Evolutionary conservation across 164 flowering plant species (phyloP).

Genomic region (Akebia trifoliata): DNA sequence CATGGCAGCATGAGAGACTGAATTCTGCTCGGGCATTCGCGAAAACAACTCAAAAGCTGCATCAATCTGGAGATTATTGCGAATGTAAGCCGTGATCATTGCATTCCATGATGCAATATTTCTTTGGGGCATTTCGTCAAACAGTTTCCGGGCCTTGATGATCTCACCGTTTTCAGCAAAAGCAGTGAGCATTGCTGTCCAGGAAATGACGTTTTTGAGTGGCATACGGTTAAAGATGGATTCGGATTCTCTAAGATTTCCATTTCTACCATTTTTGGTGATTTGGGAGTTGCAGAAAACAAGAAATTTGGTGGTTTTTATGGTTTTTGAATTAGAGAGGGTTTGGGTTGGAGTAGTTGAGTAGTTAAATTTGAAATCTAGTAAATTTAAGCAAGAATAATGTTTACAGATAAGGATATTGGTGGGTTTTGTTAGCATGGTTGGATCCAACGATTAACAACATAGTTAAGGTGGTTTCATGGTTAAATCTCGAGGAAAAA

Average conservation of each 20-base stretch:
- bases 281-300: conserved; percentile 10
- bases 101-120: conserved; percentile 11
- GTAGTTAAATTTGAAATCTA: not conserved
- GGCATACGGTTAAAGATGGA: conserved; percentile 9
- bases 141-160: not conserved
- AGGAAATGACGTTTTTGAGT: conserved; percentile 5
- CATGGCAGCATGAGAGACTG: conserved; percentile 4
- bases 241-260: conserved; percentile 5
- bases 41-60: conserved; percentile 13
- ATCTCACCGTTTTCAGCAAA: conserved; percentile 5
- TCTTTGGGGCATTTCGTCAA: conserved; percentile 14
- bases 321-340: conserved; percentile 1
- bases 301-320: conserved; percentile 5
- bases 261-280: conserved; percentile 10
- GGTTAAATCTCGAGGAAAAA: too few species aligned
- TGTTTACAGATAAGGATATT: not conserved
- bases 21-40: conserved; percentile 9
- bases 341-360: not conserved
- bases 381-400: not conserved
- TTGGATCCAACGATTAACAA: too few species aligned
- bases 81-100: conserved; percentile 8
- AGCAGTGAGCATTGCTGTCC: conserved; percentile 14
- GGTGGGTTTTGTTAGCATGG: not conserved
- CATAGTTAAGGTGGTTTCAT: too few species aligned
- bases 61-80: not conserved